Percentiles rank a stretch among this genome's conserved stretches.
Evolutionary conservation across 768 basidiomycete species (phyloP).

Genomic region (Leucocoprinus birnbaumii): DNA sequence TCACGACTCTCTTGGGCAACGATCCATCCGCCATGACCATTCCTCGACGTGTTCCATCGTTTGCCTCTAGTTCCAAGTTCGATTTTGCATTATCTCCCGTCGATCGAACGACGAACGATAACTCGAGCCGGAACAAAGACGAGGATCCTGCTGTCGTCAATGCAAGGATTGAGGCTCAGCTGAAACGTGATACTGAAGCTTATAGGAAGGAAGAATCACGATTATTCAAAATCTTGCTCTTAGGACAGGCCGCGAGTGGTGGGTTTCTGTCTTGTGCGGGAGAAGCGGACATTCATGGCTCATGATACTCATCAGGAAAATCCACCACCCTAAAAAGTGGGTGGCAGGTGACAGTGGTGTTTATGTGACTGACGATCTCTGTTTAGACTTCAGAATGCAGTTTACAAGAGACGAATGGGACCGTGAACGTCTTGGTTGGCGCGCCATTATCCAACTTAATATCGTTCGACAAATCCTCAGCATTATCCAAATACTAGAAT

Average conservation of each 20-base stretch:
- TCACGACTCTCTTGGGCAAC: too few relatives aligned
- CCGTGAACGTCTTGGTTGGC: constrained; percentile 71
- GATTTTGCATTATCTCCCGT: not conserved
- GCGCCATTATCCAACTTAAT: constrained; percentile 76
- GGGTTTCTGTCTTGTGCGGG: constrained; percentile 20
- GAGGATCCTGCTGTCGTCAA: not conserved
- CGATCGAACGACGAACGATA: not conserved
- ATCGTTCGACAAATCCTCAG: constrained; percentile 67
- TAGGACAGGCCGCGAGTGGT: constrained; percentile 72
- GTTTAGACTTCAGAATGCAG: constrained; percentile 68
- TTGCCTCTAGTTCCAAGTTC: not conserved
- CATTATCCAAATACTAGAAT: constrained; percentile 60
- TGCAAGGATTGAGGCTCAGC: constrained; percentile 1
- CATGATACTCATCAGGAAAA: constrained; percentile 43
- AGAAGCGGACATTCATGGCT: not conserved
- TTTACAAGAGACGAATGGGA: constrained; percentile 63
- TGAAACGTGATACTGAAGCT: not conserved
- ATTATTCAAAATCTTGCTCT: constrained; percentile 44
- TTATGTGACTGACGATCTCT: constrained; percentile 2
- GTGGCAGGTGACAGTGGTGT: constrained; percentile 15
- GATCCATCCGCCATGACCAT: not conserved
- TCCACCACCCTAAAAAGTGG: constrained; percentile 67
- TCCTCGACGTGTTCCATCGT: not conserved
- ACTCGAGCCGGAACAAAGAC: not conserved
- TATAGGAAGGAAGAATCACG: not conserved